Evolutionary conservation across 163 green algal species (phyloP).

Genomic region (Smithsoniella earleae): DNA sequence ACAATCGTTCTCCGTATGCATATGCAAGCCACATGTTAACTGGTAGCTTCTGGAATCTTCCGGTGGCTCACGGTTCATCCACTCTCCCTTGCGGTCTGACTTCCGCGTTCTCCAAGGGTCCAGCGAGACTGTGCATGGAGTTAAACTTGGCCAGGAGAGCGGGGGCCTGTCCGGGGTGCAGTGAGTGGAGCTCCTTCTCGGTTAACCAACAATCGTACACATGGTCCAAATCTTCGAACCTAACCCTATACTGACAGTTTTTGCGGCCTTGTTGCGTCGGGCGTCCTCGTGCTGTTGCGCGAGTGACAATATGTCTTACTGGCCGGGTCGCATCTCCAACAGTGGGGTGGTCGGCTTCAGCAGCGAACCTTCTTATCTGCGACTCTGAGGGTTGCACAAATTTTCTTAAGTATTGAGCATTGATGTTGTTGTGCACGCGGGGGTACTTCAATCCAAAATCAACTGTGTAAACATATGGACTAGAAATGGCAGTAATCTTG

Average conservation of each 20-base stretch:
- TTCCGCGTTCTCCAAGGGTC: background rate
- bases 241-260: no score
- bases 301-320: background rate
- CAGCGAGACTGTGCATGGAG: background rate
- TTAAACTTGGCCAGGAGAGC: background rate
- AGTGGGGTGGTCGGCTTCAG: no score
- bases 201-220: background rate
- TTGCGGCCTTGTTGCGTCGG: background rate
- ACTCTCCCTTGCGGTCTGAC: background rate
- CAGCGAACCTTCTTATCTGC: no score
- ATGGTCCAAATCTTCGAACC: background rate
- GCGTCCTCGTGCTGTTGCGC: background rate
- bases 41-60: no score
- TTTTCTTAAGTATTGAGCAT: no score
- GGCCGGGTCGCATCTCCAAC: no score
- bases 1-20: no score
- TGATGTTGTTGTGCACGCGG: no score
- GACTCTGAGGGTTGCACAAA: no score
- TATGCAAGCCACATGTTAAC: no score
- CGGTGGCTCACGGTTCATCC: background rate
- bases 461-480: background rate
- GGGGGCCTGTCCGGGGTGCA: no score
- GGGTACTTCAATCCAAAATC: conserved; percentile 1
- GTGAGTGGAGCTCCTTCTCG: no score
- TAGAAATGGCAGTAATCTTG: background rate